Conservation (phyloP, 192 early-diverging fungal genomes). For the Rhizoclosmatium globosum region DNA sequence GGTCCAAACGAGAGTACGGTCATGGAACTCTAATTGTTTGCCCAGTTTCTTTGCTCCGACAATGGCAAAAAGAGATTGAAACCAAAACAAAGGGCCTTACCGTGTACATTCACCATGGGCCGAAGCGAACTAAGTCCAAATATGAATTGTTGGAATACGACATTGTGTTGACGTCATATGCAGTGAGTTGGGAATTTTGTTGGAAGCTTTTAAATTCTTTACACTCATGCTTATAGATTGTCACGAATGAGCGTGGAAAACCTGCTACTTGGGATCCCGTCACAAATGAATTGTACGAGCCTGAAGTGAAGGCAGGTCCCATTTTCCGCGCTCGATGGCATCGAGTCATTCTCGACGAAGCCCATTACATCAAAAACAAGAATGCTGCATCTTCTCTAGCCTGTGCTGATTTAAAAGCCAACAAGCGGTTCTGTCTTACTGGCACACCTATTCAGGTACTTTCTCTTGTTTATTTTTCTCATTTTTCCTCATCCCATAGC, state of each 20-base stretch:
- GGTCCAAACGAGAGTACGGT: neutral
- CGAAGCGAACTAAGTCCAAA: slow-evolving; percentile 14
- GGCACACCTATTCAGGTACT: slow-evolving; percentile 43
- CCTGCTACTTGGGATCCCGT: neutral
- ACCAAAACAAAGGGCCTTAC: slow-evolving; percentile 6
- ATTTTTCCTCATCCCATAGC: too few relatives aligned
- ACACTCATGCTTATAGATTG: neutral
- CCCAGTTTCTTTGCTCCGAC: slow-evolving; percentile 12
- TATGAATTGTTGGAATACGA: neutral
- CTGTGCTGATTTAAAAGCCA: slow-evolving; percentile 32
- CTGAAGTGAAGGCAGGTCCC: slow-evolving; percentile 32
- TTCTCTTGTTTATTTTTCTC: too few relatives aligned
- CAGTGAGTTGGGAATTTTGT: neutral
- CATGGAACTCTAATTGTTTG: slow-evolving; percentile 23
- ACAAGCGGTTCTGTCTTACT: slow-evolving; percentile 49
- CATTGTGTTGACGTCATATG: slow-evolving; percentile 18
- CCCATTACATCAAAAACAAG: slow-evolving; percentile 56
- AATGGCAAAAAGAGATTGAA: slow-evolving; percentile 17
- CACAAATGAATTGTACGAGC: neutral
- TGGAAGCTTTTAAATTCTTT: neutral
- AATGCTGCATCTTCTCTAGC: slow-evolving; percentile 31
- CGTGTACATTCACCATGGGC: slow-evolving; percentile 22
- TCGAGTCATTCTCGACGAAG: slow-evolving; percentile 51
- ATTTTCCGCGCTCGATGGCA: slow-evolving; percentile 45
- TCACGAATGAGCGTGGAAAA: neutral